Base-by-base conservation (phyloP, 495 filamentous ascomycete species). In the Achaetomiella virescens region DNA sequence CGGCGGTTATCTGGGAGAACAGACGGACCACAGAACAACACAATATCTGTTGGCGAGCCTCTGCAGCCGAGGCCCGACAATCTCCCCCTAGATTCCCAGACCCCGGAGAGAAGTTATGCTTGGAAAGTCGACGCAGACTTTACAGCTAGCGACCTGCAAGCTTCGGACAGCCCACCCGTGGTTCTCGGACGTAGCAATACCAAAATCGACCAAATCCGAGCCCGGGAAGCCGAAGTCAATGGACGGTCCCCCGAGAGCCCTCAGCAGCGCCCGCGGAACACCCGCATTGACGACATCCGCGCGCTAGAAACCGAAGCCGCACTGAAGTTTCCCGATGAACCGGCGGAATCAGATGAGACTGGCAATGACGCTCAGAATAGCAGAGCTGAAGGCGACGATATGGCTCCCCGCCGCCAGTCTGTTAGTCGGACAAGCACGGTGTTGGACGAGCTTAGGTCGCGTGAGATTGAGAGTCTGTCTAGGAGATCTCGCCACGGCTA, bases 111-210 rank as follows among this genome's bases (percentile, higher is more conserved):
- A 56, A 73, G 73, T 56, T 74, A 70, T 20, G 75, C 79, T 24
- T 83, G 79, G 81, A 74, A 86, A 40, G 61, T 77, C 17, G 78
- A 80, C 43, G 72, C 78, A 6, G 84, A 88, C 36, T 85, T 89
- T 55, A 86, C 84, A n/a, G 79, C 75, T 24, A 74, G 72, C 20
- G 83, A 83, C 43, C 54, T 86, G 29, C 79, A 86, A 46, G 61
- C 84, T 8, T 87, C 84, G 3, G 67, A 74, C 12, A 87, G 83
- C 37, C 84, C 84, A 33, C 79, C 78, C 15, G 69, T 83, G 17
- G 64, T 55, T 21, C 62, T 75, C 36, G 66, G 73, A 7, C 66
- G 64, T 36, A 64, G 58, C 60, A 78, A 77, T 57, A 70, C 64
- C 48, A 71, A 69, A 25, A 61, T 78, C 5, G 68, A 73, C 22